These are phyloP conservation scores for Thermothelomyces thermophilus DNA, from an alignment of 2,329 filamentous ascomycete species.

Conservation along the genomic window DNA sequence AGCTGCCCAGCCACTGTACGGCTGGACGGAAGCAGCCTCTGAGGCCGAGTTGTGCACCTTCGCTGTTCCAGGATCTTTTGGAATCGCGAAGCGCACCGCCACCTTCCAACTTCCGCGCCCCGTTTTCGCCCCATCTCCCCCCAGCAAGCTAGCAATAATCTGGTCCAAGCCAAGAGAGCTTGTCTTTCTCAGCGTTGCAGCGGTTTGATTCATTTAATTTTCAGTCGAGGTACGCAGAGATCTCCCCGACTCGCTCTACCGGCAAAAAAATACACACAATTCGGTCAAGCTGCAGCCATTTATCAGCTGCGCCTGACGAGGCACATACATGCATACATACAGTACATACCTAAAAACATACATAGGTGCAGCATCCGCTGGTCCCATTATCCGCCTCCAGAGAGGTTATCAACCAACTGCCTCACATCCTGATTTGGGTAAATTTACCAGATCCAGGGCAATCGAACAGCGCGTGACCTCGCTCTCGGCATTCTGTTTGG, in stretches of 20 bases:
- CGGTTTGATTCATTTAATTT: neutral
- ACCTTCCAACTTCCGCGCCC: neutral
- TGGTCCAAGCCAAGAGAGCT: constrained; percentile 1
- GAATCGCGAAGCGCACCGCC: neutral
- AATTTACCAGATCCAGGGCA: neutral
- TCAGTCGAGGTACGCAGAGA: no score
- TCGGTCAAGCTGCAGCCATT: no score
- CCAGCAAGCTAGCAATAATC: neutral
- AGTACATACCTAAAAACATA: no score
- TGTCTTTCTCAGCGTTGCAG: neutral
- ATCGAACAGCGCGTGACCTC: constrained; percentile 15
- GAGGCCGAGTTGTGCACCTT: neutral
- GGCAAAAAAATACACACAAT: neutral
- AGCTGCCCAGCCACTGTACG: constrained; percentile 19
- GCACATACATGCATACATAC: no score
- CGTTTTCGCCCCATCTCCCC: neutral
- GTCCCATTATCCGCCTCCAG: no score
- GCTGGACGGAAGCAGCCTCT: constrained; percentile 17
- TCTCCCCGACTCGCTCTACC: no score
- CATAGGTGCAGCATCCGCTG: no score
- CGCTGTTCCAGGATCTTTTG: neutral
- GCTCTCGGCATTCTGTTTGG: neutral
- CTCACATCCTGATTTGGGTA: neutral
- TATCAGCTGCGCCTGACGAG: no score
- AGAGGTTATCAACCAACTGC: neutral